Evolutionary conservation across 352 stramenopile species (phyloP).

Genomic region (Phytophthora palmivora): DNA sequence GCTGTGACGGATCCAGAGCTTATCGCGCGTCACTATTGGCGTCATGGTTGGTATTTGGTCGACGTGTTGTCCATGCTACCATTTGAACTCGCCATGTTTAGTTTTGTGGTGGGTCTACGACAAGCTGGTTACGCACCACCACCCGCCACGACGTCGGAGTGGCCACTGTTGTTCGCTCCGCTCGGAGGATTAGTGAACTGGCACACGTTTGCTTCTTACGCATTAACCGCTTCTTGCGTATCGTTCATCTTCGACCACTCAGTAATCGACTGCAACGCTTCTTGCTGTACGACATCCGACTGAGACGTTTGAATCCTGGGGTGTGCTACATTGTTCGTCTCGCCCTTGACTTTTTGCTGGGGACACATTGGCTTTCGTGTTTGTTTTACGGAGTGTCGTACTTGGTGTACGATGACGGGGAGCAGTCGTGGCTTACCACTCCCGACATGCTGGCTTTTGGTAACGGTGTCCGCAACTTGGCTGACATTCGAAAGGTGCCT

Average conservation of each 20-base stretch:
- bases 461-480: slow-evolving; percentile 28
- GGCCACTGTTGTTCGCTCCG: slow-evolving; percentile 20
- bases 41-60: slow-evolving; percentile 50
- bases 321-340: slow-evolving; percentile 55
- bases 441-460: slow-evolving; percentile 66
- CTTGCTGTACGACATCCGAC: slow-evolving; percentile 56
- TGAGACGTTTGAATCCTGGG: slow-evolving; percentile 31
- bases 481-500: slow-evolving; percentile 45
- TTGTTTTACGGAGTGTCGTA: slow-evolving; percentile 66
- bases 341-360: slow-evolving; percentile 54
- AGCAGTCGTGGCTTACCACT: slow-evolving; percentile 63
- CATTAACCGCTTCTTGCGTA: slow-evolving; percentile 60
- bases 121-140: slow-evolving; percentile 24
- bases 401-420: slow-evolving; percentile 42
- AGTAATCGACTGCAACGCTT: slow-evolving; percentile 57
- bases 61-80: slow-evolving; percentile 59
- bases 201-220: slow-evolving; percentile 59
- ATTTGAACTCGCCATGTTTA: slow-evolving; percentile 53
- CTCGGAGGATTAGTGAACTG: slow-evolving; percentile 44
- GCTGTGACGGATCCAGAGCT: slow-evolving; percentile 42
- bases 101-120: slow-evolving; percentile 22
- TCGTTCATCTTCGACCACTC: slow-evolving; percentile 54
- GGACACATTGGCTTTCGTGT: slow-evolving; percentile 65
- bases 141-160: slow-evolving; percentile 30
- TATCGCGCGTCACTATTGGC: slow-evolving; percentile 58